Conservation (phyloP, 495 filamentous ascomycete species). For the Chaetomidium leptoderma region DNA sequence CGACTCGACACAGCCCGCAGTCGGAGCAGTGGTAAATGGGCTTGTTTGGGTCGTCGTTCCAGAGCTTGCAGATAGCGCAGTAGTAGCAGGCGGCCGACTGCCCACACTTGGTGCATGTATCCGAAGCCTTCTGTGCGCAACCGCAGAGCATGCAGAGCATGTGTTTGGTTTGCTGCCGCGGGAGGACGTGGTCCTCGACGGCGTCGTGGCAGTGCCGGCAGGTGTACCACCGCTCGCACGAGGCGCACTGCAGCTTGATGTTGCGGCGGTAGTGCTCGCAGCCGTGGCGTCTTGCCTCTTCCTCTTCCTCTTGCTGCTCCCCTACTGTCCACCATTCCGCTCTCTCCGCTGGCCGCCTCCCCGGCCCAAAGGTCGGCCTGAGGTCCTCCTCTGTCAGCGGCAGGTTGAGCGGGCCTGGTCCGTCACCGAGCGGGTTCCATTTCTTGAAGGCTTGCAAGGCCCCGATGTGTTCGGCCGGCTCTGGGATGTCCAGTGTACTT, state of each 20-base stretch:
- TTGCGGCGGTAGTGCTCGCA: conserved; percentile 94
- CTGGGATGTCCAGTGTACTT: conserved; percentile 17
- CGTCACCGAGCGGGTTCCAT: conserved; percentile 37
- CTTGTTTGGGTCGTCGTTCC: conserved; percentile 89
- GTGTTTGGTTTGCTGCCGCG: conserved; percentile 77
- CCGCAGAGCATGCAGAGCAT: conserved; percentile 99
- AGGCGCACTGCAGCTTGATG: conserved; percentile 88
- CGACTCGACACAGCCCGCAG: conserved; percentile 91
- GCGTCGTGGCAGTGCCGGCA: conserved; percentile 94
- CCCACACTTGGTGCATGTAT: conserved; percentile 71
- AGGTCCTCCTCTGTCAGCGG: conserved; percentile 69
- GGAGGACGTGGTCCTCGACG: conserved; percentile 74
- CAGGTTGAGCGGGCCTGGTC: conserved; percentile 47
- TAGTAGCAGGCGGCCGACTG: conserved; percentile 85
- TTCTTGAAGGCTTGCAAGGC: conserved; percentile 37
- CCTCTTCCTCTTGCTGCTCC: conserved; percentile 44
- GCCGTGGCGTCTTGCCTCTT: conserved; percentile 57
- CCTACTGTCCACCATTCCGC: conserved; percentile 16
- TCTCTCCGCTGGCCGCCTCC: conserved; percentile 7
- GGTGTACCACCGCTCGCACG: conserved; percentile 88
- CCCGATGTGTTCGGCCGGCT: conserved; percentile 23
- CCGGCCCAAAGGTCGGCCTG: conserved; percentile 61
- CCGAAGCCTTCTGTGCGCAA: conserved; percentile 74
- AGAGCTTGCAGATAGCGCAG: conserved; percentile 90
- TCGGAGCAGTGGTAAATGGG: conserved; percentile 95